Percentiles rank a stretch among this genome's conserved stretches.
Evolutionary conservation across 2,329 filamentous ascomycete species (phyloP).

Genomic region (Paramyrothecium roridum): DNA sequence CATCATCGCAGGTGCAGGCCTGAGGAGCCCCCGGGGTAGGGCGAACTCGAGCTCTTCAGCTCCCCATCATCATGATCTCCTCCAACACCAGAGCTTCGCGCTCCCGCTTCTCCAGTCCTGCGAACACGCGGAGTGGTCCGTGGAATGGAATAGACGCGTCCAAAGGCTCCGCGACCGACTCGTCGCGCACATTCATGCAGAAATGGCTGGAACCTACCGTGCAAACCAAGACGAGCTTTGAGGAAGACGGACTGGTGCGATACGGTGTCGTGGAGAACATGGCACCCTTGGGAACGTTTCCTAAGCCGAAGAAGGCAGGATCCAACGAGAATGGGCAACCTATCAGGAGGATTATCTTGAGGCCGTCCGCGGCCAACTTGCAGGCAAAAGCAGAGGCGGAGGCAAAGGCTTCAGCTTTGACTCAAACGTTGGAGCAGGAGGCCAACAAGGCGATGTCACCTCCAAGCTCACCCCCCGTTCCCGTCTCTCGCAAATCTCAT

Average conservation of each 20-base stretch:
- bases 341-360: conserved; percentile 43
- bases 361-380: conserved; percentile 29
- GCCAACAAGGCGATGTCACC: conserved; percentile 4
- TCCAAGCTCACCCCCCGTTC: conserved; percentile 5
- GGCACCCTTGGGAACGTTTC: conserved; percentile 74
- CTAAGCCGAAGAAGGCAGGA: conserved; percentile 48
- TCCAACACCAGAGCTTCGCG: conserved; percentile 47
- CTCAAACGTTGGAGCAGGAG: conserved; percentile 18
- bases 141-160: conserved; percentile 32
- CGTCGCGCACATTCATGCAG: conserved; percentile 48
- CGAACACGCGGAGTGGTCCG: conserved; percentile 27
- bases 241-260: conserved; percentile 71
- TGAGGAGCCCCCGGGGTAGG: conserved; percentile 18
- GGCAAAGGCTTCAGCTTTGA: conserved; percentile 13
- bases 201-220: conserved; percentile 58
- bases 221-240: conserved; percentile 67
- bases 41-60: background rate
- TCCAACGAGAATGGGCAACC: conserved; percentile 9
- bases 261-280: conserved; percentile 79
- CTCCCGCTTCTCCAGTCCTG: conserved; percentile 57
- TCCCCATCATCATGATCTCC: conserved; percentile 30
- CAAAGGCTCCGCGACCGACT: conserved; percentile 30
- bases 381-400: conserved; percentile 20
- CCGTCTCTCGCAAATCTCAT: conserved; percentile 12
- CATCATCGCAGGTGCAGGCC: conserved; percentile 13